Conservation (phyloP, 2,329 filamentous ascomycete genomes). For the Colletotrichum lini region DNA sequence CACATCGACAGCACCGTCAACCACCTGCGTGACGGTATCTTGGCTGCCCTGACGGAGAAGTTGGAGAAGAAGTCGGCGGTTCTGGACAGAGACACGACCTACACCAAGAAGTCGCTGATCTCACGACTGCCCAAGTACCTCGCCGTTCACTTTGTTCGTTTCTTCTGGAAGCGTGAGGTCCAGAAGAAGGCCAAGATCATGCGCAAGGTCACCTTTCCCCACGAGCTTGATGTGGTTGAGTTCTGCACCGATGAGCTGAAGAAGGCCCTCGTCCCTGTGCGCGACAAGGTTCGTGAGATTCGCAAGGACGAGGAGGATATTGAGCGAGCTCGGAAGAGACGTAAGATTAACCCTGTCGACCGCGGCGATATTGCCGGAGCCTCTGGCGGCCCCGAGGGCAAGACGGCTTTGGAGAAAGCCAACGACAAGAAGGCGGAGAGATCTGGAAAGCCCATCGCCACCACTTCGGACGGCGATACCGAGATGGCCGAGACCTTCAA, state of each 20-base stretch:
- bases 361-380: constrained; percentile 61
- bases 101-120: constrained; percentile 93
- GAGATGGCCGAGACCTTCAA: constrained; percentile 86
- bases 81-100: constrained; percentile 83
- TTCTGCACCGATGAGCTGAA: constrained; percentile 94
- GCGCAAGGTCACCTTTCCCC: constrained; percentile 97
- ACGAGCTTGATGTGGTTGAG: constrained; percentile 92
- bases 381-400: constrained; percentile 61
- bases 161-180: constrained; percentile 96
- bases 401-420: constrained; percentile 65
- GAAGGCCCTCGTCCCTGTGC: constrained; percentile 87
- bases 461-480: constrained; percentile 74
- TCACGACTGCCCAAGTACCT: constrained; percentile 93
- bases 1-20: constrained; percentile 92
- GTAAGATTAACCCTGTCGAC: constrained; percentile 76
- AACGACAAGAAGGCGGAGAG: constrained; percentile 56
- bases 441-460: constrained; percentile 48
- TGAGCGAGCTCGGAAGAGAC: constrained; percentile 90
- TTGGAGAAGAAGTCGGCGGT: constrained; percentile 89
- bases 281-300: constrained; percentile 95
- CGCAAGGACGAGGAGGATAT: constrained; percentile 96
- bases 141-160: constrained; percentile 96
- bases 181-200: constrained; percentile 99
- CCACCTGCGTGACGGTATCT: constrained; percentile 90
- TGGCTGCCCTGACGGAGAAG: constrained; percentile 86